Evolutionary conservation across 441 rosid genomes (phyloP).

Genomic region (Corymbia calophylla): DNA sequence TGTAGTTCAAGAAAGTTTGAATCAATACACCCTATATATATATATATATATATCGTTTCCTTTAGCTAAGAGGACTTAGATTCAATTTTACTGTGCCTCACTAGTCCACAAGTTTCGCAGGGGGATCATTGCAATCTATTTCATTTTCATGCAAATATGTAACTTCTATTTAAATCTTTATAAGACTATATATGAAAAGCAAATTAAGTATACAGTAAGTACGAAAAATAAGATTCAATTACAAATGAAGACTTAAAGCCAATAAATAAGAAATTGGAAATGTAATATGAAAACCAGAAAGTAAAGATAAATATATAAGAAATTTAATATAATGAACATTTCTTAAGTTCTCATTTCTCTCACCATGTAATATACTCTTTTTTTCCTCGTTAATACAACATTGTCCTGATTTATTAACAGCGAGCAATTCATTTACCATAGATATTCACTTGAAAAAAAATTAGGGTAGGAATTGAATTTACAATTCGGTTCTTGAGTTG

Average conservation of each 20-base stretch:
- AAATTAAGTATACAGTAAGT: not conserved
- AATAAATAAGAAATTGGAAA: not conserved
- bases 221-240: not conserved
- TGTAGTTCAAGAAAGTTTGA: not conserved
- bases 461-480: not conserved
- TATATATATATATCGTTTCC: not conserved
- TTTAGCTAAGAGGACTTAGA: not conserved
- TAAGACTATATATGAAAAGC: not conserved
- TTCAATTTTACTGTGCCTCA: not conserved
- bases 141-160: not conserved
- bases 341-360: not conserved
- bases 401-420: not conserved
- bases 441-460: not conserved
- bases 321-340: not conserved
- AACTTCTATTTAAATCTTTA: not conserved
- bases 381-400: not conserved
- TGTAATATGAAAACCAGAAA: not conserved
- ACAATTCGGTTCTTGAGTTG: not conserved
- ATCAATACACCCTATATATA: not conserved
- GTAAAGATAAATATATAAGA: not conserved
- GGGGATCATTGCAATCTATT: not conserved
- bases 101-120: not conserved
- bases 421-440: not conserved
- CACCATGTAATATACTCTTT: not conserved
- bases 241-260: not conserved